Percentiles rank a stretch among this genome's conserved stretches.
Evolutionary conservation across 2,329 filamentous ascomycete species (phyloP).

Genomic region (Apiospora sp.): DNA sequence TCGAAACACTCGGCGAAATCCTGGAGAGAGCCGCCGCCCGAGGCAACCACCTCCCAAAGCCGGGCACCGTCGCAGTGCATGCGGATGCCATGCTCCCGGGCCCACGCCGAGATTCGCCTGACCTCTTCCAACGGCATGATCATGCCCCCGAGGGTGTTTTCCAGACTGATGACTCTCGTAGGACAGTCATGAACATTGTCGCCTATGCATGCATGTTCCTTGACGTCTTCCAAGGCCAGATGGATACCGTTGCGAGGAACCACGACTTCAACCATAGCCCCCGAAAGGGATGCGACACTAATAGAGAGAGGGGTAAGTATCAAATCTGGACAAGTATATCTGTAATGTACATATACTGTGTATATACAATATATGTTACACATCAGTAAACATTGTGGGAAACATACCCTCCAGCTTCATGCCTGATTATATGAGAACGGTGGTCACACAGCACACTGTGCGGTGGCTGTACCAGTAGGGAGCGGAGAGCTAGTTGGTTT

Average conservation of each 20-base stretch:
- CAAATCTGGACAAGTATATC: neutral
- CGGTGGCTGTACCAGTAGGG: conserved; percentile 74
- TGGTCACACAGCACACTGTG: conserved; percentile 75
- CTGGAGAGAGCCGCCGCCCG: conserved; percentile 50
- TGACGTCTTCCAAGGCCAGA: conserved; percentile 53
- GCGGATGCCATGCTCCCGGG: conserved; percentile 46
- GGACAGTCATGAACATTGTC: conserved; percentile 54
- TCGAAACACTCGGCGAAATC: conserved; percentile 57
- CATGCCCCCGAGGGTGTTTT: conserved; percentile 50
- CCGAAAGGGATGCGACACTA: conserved; percentile 66
- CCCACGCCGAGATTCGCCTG: conserved; percentile 43
- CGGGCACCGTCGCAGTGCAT: conserved; percentile 62
- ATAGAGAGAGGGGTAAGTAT: neutral
- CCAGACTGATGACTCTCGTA: conserved; percentile 50
- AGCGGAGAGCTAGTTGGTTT: conserved; percentile 77
- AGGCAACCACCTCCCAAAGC: conserved; percentile 58
- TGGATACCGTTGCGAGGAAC: conserved; percentile 46
- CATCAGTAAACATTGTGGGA: neutral
- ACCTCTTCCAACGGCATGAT: conserved; percentile 46
- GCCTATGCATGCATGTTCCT: conserved; percentile 42
- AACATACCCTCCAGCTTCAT: conserved; percentile 55
- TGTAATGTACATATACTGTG: neutral
- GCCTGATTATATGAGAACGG: conserved; percentile 72
- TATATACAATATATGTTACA: neutral
- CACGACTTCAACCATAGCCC: conserved; percentile 65